Conservation (phyloP, 2,329 filamentous ascomycete genomes). For the Fusarium dlaminii region DNA sequence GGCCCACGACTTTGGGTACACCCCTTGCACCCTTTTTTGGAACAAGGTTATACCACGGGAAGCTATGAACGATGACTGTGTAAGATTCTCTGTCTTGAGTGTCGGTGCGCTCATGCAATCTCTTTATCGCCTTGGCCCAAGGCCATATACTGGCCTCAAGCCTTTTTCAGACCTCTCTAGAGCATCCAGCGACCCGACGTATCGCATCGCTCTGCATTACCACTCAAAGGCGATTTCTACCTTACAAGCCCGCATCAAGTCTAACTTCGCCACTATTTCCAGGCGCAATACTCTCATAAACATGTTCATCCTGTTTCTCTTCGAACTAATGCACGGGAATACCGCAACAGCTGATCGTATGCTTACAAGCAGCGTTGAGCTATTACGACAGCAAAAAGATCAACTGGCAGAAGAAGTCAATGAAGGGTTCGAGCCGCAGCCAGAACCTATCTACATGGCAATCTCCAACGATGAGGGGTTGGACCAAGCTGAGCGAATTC, state of each 20-base stretch:
- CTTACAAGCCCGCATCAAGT: neutral
- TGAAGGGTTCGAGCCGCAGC: neutral
- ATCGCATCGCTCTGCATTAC: neutral
- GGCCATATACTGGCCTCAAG: neutral
- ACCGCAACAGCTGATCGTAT: neutral
- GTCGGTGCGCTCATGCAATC: neutral
- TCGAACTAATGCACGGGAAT: neutral
- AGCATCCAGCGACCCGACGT: neutral
- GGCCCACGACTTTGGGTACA: neutral
- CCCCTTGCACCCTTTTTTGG: neutral
- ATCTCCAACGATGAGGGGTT: neutral
- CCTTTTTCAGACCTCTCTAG: neutral
- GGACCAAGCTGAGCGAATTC: neutral
- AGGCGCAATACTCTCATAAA: neutral
- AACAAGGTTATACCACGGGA: neutral
- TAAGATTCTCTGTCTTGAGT: neutral
- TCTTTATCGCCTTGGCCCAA: neutral
- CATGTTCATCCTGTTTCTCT: neutral
- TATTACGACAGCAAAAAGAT: neutral
- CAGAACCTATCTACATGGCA: neutral
- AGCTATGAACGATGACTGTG: neutral
- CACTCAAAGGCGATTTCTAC: neutral
- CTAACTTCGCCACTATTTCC: neutral
- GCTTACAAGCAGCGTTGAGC: neutral
- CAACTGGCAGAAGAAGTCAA: neutral